Evolutionary conservation across 495 filamentous ascomycete species (phyloP), one percentile per base, ranked within the genome.

Genomic region (Haplographium delicatum): DNA sequence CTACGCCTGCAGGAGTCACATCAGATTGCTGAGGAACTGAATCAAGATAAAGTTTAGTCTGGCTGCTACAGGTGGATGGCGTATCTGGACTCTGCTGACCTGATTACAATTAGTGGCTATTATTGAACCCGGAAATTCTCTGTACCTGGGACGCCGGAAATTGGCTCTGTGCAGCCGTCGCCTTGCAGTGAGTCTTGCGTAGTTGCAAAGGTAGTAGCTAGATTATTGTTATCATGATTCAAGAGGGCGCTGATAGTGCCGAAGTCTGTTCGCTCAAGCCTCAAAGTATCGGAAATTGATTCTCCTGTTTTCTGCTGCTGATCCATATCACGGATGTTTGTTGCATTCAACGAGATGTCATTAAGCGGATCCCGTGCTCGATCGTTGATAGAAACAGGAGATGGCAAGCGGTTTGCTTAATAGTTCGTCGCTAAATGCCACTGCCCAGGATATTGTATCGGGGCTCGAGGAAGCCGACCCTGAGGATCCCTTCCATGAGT

Each of bases 141-240:
- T 44, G 28, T 44, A 44, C 22, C 5, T 44, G 28, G n/a, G 28
- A 26, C 16, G 13, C 3, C 5, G 24, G 40, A 44, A 44, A 44
- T n/a, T n/a, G n/a, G n/a, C n/a, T n/a, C n/a, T n/a, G n/a, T n/a
- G n/a, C n/a, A n/a, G n/a, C n/a, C n/a, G n/a, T n/a, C n/a, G n/a
- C n/a, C n/a, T n/a, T n/a, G n/a, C n/a, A 38, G 34, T 38, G 15
- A 38, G 34, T 38, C 34, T 38, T 38, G 15, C 34, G 34, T 16
- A 16, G 9, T 38, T 16, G 34, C 15, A 38, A 16, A 16, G 15
- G 34, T 16, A 16, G 34, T 38, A 16, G 31, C 24, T 43, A 33
- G 31, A 49, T 30, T 49, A 22, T 42, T 49, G 46, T 28, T 49
- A 40, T 40, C 24, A 49, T 49, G 22, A 49, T 49, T 49, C 24